These are phyloP conservation scores for Sorghum bicolor DNA, from an alignment of 176 grass and related monocot genomes.

Conservation along the genomic window DNA sequence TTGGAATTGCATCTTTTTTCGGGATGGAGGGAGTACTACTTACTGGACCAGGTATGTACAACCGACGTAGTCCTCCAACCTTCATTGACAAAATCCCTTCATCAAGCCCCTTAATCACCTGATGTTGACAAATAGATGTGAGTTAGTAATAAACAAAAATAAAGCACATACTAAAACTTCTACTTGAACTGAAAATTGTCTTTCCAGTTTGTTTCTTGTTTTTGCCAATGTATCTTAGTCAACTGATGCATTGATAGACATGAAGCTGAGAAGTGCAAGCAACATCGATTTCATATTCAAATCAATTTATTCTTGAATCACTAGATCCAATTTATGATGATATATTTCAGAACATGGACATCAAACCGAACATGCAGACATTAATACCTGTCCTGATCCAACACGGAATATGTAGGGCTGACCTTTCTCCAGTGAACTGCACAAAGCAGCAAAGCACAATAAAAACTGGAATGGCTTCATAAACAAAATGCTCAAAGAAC, in stretches of 20 bases:
- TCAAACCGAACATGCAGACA: not conserved
- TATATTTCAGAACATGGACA: not conserved
- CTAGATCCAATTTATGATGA: not conserved
- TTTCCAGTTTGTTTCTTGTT: not conserved
- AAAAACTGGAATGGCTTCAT: not conserved
- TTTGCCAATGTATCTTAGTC: not conserved
- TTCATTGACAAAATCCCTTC: conserved; percentile 95
- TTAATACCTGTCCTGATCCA: conserved; percentile 66
- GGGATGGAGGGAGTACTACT: not conserved
- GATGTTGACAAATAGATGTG: not conserved
- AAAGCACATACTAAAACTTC: not conserved
- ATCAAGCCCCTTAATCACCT: conserved; percentile 95
- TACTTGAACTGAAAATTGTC: not conserved
- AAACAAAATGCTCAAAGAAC: not conserved
- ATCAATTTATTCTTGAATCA: not conserved
- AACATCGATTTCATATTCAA: not conserved
- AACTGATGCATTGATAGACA: not conserved
- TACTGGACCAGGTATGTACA: conserved; percentile 92
- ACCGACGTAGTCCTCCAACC: conserved; percentile 75
- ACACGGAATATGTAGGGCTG: conserved; percentile 92
- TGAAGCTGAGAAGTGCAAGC: not conserved
- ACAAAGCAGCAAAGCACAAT: not conserved
- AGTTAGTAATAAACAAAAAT: not conserved
- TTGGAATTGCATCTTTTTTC: no score
- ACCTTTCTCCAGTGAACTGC: conserved; percentile 84